Percentiles rank a stretch among this genome's conserved stretches.
Conservation (phyloP, 257 asterid genomes). For the Solanum pennellii region DNA sequence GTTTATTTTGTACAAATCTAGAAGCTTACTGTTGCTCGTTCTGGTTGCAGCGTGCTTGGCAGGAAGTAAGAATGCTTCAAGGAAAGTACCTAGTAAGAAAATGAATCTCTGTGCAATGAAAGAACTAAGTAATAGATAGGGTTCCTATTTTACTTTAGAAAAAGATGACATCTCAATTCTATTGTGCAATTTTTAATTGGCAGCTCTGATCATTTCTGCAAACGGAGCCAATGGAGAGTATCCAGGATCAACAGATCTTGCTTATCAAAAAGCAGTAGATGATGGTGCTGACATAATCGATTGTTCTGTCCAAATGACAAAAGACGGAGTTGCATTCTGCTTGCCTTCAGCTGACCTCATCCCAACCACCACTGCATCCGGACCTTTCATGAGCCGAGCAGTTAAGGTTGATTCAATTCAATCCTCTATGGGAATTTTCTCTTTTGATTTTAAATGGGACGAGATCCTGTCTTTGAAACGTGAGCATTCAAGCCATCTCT, state of each 20-base stretch:
- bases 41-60: conserved; percentile 57
- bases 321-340: conserved; percentile 85
- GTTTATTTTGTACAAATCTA: background rate
- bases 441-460: conserved; percentile 74
- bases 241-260: conserved; percentile 71
- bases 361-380: conserved; percentile 71
- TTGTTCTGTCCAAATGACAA: conserved; percentile 79
- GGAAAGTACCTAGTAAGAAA: conserved; percentile 36
- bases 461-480: conserved; percentile 22
- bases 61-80: conserved; percentile 39
- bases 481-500: background rate
- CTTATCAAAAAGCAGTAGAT: conserved; percentile 60
- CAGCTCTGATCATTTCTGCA: conserved; percentile 25
- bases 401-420: conserved; percentile 39
- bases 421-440: conserved; percentile 53
- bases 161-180: background rate
- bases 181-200: background rate
- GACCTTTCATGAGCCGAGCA: conserved; percentile 28
- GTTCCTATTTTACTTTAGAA: background rate
- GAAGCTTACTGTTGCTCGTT: background rate
- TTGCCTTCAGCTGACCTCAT: conserved; percentile 58
- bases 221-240: conserved; percentile 91
- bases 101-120: background rate
- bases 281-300: conserved; percentile 87
- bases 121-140: background rate